Conservation (phyloP, 331 rosid species). For the Ulmus americana region DNA sequence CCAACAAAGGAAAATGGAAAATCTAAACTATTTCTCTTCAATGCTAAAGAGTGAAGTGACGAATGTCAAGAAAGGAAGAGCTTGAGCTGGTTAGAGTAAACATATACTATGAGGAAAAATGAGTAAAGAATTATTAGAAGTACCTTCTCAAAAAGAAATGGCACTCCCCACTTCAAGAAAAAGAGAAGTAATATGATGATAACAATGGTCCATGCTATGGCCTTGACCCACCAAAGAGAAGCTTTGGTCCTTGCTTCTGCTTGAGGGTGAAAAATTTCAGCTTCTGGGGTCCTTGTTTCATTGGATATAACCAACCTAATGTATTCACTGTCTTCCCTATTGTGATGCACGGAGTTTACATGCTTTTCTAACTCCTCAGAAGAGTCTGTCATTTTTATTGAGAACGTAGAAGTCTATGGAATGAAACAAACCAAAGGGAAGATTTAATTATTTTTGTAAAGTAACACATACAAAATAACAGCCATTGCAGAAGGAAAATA, state of each 20-base stretch:
- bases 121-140: slow-evolving; percentile 20
- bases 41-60: neutral
- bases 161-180: slow-evolving; percentile 79
- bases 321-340: slow-evolving; percentile 57
- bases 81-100: neutral
- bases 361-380: slow-evolving; percentile 43
- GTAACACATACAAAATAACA: neutral
- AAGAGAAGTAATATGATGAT: slow-evolving; percentile 34
- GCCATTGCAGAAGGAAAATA: neutral
- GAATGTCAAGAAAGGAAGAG: neutral
- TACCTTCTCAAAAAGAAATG: slow-evolving; percentile 87
- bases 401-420: slow-evolving; percentile 18
- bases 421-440: neutral
- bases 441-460: neutral
- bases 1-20: no score
- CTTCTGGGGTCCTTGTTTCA: slow-evolving; percentile 46
- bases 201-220: slow-evolving; percentile 43
- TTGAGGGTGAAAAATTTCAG: slow-evolving; percentile 43
- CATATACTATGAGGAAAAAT: neutral
- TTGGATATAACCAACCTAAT: slow-evolving; percentile 59
- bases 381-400: slow-evolving; percentile 48
- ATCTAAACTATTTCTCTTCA: no score
- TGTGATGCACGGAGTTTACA: slow-evolving; percentile 35
- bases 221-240: slow-evolving; percentile 67
- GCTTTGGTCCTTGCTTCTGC: slow-evolving; percentile 37